These are phyloP conservation scores for Tricladium varicosporioides DNA, from an alignment of 2,329 filamentous ascomycete genomes.

Conservation along the genomic window DNA sequence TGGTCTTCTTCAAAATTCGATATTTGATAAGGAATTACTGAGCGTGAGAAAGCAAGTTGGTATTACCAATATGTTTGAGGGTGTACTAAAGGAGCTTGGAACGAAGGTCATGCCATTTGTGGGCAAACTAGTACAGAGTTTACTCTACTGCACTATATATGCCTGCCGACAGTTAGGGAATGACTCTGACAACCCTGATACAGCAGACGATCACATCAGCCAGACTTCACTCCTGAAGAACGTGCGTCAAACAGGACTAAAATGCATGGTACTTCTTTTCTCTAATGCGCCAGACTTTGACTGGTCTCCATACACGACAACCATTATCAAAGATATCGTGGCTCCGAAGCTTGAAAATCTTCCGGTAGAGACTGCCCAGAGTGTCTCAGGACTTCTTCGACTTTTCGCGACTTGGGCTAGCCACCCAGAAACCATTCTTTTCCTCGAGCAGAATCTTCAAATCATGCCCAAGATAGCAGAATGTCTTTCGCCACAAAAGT, in stretches of 20 bases:
- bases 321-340: constrained; percentile 73
- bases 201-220: constrained; percentile 36
- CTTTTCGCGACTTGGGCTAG: constrained; percentile 80
- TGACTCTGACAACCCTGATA: constrained; percentile 29
- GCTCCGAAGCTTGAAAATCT: constrained; percentile 76
- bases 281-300: constrained; percentile 67
- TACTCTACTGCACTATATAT: constrained; percentile 77
- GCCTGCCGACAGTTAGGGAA: constrained; percentile 59
- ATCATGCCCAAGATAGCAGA: constrained; percentile 69
- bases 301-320: constrained; percentile 68
- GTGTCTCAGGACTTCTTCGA: constrained; percentile 77
- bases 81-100: constrained; percentile 82
- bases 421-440: constrained; percentile 62
- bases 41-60: constrained; percentile 80
- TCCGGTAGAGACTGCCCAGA: constrained; percentile 82
- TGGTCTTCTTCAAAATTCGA: constrained; percentile 34
- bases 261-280: constrained; percentile 79
- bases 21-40: constrained; percentile 58
- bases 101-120: constrained; percentile 68
- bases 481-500: constrained; percentile 67
- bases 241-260: constrained; percentile 71
- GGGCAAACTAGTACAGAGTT: constrained; percentile 67
- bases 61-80: constrained; percentile 86
- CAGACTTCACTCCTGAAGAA: constrained; percentile 59
- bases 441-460: constrained; percentile 60